phyloP scores from a whole-genome alignment of 306 rosid genomes.

The Spatholobus suberectus region DNA sequence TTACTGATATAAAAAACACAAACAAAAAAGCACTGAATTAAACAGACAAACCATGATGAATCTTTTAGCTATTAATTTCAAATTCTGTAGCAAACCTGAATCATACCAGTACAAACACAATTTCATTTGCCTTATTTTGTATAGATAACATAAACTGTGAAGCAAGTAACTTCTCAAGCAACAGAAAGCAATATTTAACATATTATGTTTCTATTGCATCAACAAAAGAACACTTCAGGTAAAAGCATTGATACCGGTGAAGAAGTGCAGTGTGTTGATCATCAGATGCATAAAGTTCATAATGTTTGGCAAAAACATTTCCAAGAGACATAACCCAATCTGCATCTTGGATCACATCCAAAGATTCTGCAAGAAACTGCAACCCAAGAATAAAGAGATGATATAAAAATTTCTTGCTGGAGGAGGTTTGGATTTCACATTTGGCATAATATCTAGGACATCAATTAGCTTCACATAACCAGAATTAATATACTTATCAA shows the following conservation, averaged over 20 bases:
- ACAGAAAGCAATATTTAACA: conserved; percentile 33
- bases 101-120: not conserved
- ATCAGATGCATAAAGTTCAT: conserved; percentile 87
- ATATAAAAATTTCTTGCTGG: conserved; percentile 29
- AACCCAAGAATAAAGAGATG: conserved; percentile 48
- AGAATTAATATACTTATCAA: conserved; percentile 19
- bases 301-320: conserved; percentile 81
- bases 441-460: conserved; percentile 9
- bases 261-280: conserved; percentile 96
- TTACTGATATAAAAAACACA: not conserved
- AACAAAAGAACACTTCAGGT: conserved; percentile 35
- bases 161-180: conserved; percentile 26
- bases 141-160: conserved; percentile 12
- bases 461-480: conserved; percentile 12
- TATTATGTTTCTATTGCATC: conserved; percentile 28
- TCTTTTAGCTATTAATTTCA: not conserved
- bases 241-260: conserved; percentile 71
- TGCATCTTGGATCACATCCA: conserved; percentile 91
- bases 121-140: conserved; percentile 10
- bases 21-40: not conserved
- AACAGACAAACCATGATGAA: not conserved
- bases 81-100: not conserved
- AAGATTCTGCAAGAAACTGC: conserved; percentile 97
- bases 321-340: conserved; percentile 93
- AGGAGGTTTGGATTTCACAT: conserved; percentile 35